These are phyloP conservation scores for Nicotiana benthamiana DNA, from an alignment of 257 asterid genomes.

Conservation along the genomic window DNA sequence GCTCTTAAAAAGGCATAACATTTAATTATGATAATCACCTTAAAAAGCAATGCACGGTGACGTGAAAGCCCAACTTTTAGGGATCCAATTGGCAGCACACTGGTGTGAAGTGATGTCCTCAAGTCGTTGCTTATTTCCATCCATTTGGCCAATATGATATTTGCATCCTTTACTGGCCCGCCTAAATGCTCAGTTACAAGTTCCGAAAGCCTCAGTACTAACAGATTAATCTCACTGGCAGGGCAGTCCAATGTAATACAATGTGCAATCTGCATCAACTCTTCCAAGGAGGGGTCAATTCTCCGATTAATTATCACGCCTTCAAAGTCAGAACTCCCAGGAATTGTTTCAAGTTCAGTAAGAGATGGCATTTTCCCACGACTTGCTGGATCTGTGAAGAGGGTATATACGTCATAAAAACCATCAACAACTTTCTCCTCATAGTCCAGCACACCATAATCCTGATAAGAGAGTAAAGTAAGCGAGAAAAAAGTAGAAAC, in stretches of 20 bases:
- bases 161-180: conserved; percentile 91
- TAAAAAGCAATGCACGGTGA: conserved; percentile 96
- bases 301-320: conserved; percentile 69
- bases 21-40: conserved; percentile 39
- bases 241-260: conserved; percentile 74
- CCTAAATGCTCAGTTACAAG: conserved; percentile 91
- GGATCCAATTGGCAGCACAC: conserved; percentile 87
- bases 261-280: conserved; percentile 80
- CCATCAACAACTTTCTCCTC: conserved; percentile 93
- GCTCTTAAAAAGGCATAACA: neutral
- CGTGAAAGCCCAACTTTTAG: conserved; percentile 83
- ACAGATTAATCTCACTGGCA: conserved; percentile 44
- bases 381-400: conserved; percentile 49
- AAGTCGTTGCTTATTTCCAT: conserved; percentile 75
- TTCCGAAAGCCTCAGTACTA: conserved; percentile 81
- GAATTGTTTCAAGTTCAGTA: conserved; percentile 65
- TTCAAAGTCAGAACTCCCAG: conserved; percentile 67
- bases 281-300: conserved; percentile 85
- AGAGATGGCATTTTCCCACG: conserved; percentile 94
- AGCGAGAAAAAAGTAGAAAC: neutral
- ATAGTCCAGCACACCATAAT: conserved; percentile 78
- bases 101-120: conserved; percentile 85
- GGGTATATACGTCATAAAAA: conserved; percentile 79
- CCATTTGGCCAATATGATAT: conserved; percentile 67
- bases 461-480: conserved; percentile 31